Base-by-base conservation (phyloP, 768 basidiomycete genomes). In the Podaxis sp. region DNA sequence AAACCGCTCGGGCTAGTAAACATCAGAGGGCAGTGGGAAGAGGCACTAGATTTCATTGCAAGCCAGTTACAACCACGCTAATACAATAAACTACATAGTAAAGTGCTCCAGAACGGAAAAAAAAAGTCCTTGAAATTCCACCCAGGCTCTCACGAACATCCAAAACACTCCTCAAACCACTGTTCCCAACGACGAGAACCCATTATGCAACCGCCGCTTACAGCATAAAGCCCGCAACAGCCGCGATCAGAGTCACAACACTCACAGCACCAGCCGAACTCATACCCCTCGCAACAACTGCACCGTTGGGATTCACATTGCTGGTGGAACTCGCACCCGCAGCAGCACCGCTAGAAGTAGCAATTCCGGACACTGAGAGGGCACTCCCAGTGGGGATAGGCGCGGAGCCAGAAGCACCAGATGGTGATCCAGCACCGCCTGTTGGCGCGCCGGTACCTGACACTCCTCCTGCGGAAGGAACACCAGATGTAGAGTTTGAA, bases 241-340 rank as follows among this genome's bases (percentile, higher is more conserved):
- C 61, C 28, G 61, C 61, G 13, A 62, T 37, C 20, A 77, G 62
- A n/a, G 76, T 75, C 20, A 68, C 68, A 40, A 72, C 58, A 15
- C 73, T 72, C 28, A 81, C 56, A 36, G 74, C 55, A 22, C 73
- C 70, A 41, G 76, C 78, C 58, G 74, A 72, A 56, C 75, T 72
- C 66, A 73, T 68, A 46, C 75, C 71, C 40, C 75, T 61, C 41
- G 67, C 69, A 20, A 76, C 52, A 6, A 76, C 73, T 11, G 71
- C 72, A 54, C 65, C 73, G 49, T 66, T 64, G 2, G 75, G 24
- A 13, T 65, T 46, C 20, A 69, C 52, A 33, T 58, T 37, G 12
- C 65, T 58, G 53, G 66, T 58, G 10, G 68, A 46, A 63, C 68
- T 69, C 20, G 72, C 68, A 30, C 66, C 57, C 30, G 67, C 46